Evolutionary conservation across 805 yeast genomes (phyloP).

Genomic region (Saccharomycopsis oosterbeekiorum): DNA sequence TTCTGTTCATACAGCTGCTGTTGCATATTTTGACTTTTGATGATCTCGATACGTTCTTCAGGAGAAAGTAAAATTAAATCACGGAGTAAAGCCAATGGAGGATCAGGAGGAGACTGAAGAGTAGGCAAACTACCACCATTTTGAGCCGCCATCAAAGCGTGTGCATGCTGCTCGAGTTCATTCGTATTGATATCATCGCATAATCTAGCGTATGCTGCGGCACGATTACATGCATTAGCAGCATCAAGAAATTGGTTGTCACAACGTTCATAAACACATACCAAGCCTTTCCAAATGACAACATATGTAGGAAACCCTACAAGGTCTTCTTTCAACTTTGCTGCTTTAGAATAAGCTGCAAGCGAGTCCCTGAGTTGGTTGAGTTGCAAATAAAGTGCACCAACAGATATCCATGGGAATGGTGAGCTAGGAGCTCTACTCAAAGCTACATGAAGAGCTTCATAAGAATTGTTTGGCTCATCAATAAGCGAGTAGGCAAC

Average conservation of each 20-base stretch:
- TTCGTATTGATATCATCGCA: constrained; percentile 34
- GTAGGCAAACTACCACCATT: constrained; percentile 35
- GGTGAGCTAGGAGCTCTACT: constrained; percentile 43
- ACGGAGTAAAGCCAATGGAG: constrained; percentile 31
- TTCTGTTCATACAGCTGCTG: constrained; percentile 19
- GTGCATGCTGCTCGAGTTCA: constrained; percentile 36
- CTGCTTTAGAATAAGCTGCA: constrained; percentile 59
- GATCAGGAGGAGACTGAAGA: constrained; percentile 37
- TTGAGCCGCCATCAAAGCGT: constrained; percentile 31
- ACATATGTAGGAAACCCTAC: constrained; percentile 35
- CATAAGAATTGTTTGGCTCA: constrained; percentile 43
- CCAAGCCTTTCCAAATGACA: constrained; percentile 56
- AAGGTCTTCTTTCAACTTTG: constrained; percentile 40
- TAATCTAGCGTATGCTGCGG: constrained; percentile 39
- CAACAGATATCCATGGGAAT: constrained; percentile 61
- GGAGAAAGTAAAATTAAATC: constrained; percentile 25
- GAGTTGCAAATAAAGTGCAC: constrained; percentile 46
- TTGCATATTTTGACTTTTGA: constrained; percentile 7
- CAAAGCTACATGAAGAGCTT: constrained; percentile 44
- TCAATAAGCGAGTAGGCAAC: constrained; percentile 39
- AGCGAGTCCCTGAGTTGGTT: constrained; percentile 57
- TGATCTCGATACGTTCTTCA: constrained; percentile 27
- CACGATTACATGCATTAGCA: constrained; percentile 46
- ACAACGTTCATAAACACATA: constrained; percentile 54
- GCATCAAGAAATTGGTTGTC: constrained; percentile 53